Base-by-base conservation (phyloP, 495 filamentous ascomycete genomes). In the Paragyromitra xinjiangensis region DNA sequence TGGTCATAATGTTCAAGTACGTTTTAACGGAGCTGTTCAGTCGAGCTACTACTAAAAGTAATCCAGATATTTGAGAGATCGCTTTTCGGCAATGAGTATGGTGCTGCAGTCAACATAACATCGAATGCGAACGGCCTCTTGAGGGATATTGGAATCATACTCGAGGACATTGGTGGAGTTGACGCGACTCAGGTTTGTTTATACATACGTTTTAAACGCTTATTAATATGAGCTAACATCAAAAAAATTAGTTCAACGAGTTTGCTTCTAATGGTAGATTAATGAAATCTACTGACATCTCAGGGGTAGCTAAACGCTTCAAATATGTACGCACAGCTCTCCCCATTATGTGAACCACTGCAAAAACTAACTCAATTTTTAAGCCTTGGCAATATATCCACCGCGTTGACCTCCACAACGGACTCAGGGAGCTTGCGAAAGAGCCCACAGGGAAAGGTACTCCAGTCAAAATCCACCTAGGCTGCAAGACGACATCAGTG, bases 1-100 rank as follows among this genome's bases (percentile, higher is more conserved):
- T 8, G 89, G 88, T 37, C 89, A 90, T 74, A 72, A 84, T 55
- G 88, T 91, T 0, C 84, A 87, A 72, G 85, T 90, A 53, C 0
- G 61, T 37, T 50, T 26, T 37, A 11, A 1, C 44, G 16, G 9
- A 40, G 9, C 29, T 44, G 14, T 37, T 8, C 7, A 11, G n/a
- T 6, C 34, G 5, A 45, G n/a, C 22, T 16, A 24, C 26, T 61
- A 55, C 53, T 78, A 24, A 78, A 34, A 50, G 39, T 22, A 50
- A 3, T 72, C 2, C 63, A 90, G 87, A 79, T 91, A 3, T 86
- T 88, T 67, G 89, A 91, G 76, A 83, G 85, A 16, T 88, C 87
- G 0, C 81, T 79, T 8, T 86, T 88, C 61, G 84, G 83, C 24
- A 86, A 86, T 59, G 88, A 90, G 68, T 78, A 84, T n/a, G 88